Evolutionary conservation across 306 rosid genomes (phyloP), one percentile per base, ranked within the genome.

Genomic region (Trifolium subterraneum): DNA sequence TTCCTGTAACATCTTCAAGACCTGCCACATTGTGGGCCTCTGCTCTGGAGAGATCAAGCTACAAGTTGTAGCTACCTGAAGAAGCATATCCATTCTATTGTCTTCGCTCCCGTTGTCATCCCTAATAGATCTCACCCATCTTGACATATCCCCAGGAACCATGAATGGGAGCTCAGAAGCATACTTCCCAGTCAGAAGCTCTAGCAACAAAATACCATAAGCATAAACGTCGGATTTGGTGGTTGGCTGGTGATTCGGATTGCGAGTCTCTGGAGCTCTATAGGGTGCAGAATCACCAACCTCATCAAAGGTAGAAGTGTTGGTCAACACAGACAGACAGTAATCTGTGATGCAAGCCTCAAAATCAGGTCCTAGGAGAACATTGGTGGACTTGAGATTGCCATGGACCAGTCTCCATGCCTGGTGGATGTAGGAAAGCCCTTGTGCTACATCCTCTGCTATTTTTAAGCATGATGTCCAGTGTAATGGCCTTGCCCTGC

Each of bases 21-120:
- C 98, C 85, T 88, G 93, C 97, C 98, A 88, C 98, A 90, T 89
- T 16, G 93, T 87, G 23, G 98, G 98, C 38, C 98, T 90, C 87
- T 88, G 95, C 90, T 93, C 98, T 0, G 93, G 91, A 14, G 95
- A 90, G 31, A 81, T 78, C 62, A 86, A 33, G 79, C 95, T 82
- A 82, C 97, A 93, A 68, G 87, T 84, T 1, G 87, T 70, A 33
- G 95, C 98, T 41, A 89, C 95, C 71, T 90, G 95, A 14, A 90
- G 82, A 72, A 90, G 90, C 95, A 90, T 83, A 44, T 78, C 91
- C 98, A 88, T 88, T 82, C 87, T 78, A 41, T 60, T 70, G 20
- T 86, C 90, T 50, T 80, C 90, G 10, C 80, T 82, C 1, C 86
- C 92, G 15, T 88, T 83, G 29, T 82, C 92, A 20, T 83, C 90